phyloP scores from a whole-genome alignment of 2,329 filamentous ascomycete species.

The Aspergillus puulaauensis region DNA sequence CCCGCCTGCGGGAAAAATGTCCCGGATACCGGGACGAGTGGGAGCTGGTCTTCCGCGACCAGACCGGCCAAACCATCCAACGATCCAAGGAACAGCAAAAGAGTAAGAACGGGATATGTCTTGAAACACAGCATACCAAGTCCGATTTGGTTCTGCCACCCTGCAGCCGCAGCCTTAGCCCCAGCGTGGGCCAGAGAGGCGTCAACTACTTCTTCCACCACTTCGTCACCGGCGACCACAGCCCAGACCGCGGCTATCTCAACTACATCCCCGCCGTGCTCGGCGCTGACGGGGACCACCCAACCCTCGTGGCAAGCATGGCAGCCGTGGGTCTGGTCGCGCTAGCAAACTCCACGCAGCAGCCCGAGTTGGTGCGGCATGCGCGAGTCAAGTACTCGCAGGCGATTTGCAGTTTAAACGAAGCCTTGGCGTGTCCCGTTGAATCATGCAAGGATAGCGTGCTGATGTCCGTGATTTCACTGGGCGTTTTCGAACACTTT shows the following conservation, averaged over 20 bases:
- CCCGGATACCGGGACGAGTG: conserved; percentile 34
- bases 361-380: conserved; percentile 18
- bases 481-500: conserved; percentile 28
- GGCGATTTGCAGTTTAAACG: conserved; percentile 23
- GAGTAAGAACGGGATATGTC: neutral
- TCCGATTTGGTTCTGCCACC: neutral
- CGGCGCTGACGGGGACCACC: conserved; percentile 16
- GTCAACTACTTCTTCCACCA: conserved; percentile 26
- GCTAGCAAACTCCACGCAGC: conserved; percentile 23
- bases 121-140: neutral
- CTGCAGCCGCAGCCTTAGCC: neutral
- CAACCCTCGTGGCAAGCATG: conserved; percentile 24
- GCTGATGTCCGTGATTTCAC: conserved; percentile 28
- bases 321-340: conserved; percentile 27
- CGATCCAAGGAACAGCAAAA: conserved; percentile 12
- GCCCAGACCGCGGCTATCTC: conserved; percentile 21
- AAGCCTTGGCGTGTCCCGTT: conserved; percentile 20
- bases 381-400: conserved; percentile 26
- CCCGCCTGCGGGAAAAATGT: conserved; percentile 23
- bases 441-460: conserved; percentile 26
- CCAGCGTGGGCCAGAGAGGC: conserved; percentile 23
- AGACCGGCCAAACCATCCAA: conserved; percentile 24
- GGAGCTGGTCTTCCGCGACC: conserved; percentile 31
- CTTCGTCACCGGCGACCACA: conserved; percentile 19
- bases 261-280: conserved; percentile 23